phyloP scores from a whole-genome alignment of 2,329 filamentous ascomycete genomes.

The Trichophyton schoenleinii region DNA sequence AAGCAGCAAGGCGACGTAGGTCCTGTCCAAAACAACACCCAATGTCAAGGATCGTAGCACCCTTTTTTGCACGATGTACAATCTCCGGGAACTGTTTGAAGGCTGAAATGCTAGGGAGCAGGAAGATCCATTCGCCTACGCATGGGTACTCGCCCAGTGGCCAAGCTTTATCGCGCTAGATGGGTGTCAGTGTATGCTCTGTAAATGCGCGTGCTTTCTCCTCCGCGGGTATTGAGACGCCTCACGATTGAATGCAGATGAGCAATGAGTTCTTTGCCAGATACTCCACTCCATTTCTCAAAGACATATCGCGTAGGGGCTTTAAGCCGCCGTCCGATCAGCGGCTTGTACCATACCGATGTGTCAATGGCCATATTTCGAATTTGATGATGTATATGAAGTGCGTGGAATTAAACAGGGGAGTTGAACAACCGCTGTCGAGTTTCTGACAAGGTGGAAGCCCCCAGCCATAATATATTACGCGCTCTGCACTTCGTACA shows the following conservation, averaged over 20 bases:
- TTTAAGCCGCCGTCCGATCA: conserved; percentile 1
- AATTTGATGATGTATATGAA: neutral
- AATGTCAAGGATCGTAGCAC: conserved; percentile 33
- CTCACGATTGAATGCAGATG: conserved; percentile 2
- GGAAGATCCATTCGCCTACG: conserved; percentile 4
- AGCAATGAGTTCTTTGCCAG: conserved; percentile 1
- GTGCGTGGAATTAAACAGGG: neutral
- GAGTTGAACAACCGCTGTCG: neutral
- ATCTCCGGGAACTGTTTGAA: conserved; percentile 7
- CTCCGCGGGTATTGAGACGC: neutral
- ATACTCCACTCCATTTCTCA: conserved; percentile 3
- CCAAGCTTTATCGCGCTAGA: conserved; percentile 4
- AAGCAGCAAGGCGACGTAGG: conserved; percentile 38
- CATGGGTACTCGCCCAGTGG: conserved; percentile 2
- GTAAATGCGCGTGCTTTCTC: neutral
- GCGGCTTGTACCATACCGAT: conserved; percentile 3
- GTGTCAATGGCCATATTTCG: conserved; percentile 1
- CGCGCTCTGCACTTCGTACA: too few relatives aligned
- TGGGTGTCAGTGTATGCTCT: neutral
- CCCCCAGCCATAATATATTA: neutral
- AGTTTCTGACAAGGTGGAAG: neutral
- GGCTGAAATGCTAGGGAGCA: neutral
- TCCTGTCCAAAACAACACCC: conserved; percentile 42
- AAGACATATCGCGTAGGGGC: conserved; percentile 1
- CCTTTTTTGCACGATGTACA: conserved; percentile 4